phyloP scores from a whole-genome alignment of 441 rosid species.

The Metrosideros polymorpha region DNA sequence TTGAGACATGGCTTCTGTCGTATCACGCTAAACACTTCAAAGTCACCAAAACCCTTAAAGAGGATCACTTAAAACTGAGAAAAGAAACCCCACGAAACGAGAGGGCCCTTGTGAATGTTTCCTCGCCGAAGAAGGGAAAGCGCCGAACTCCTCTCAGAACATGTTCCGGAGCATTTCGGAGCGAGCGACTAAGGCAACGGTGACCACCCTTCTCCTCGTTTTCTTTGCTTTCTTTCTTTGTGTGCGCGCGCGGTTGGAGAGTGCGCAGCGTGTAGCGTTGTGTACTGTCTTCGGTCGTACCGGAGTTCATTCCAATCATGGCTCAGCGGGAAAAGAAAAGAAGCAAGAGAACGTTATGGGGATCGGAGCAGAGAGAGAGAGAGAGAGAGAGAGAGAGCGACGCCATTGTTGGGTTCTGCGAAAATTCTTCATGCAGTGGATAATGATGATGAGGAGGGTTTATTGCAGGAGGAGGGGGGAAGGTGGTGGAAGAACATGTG shows the following conservation, averaged over 20 bases:
- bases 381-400: no score
- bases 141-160: neutral
- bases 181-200: neutral
- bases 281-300: neutral
- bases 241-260: no score
- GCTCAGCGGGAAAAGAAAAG: neutral
- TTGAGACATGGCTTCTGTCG: slow-evolving; percentile 43
- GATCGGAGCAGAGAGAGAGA: neutral
- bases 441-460: neutral
- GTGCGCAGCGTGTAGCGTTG: neutral
- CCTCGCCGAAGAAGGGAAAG: neutral
- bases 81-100: neutral
- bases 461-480: neutral
- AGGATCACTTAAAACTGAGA: neutral
- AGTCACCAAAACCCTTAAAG: neutral
- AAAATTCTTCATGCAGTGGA: neutral
- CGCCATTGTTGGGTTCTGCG: neutral
- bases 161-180: neutral
- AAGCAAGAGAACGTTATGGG: neutral
- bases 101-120: neutral
- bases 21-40: neutral
- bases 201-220: neutral
- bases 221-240: neutral
- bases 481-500: neutral
- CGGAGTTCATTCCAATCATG: neutral